Base-by-base conservation (phyloP, 208 protist genomes). In the Spongospora subterranea region DNA sequence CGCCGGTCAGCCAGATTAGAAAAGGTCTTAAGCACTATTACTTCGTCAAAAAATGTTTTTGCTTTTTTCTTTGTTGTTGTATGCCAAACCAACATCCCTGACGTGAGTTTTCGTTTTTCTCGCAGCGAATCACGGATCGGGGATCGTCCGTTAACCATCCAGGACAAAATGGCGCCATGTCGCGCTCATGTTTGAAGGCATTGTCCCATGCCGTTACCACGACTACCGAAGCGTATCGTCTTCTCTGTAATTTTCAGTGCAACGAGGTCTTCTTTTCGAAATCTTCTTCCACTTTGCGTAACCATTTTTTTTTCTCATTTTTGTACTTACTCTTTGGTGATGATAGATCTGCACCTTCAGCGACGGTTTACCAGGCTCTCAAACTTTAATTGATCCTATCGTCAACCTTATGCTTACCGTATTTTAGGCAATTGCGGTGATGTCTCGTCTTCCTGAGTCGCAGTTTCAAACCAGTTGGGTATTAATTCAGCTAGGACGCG, bases 401-500 rank as follows among this genome's bases (percentile, higher is more conserved):
- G 24, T 60, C 13, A 60, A 60, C 50, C 13, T 6, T 60, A 29
- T 60, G 6, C 50, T 24, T 60, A 60, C 24, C 6, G 13, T 6
- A 60, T 29, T 60, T 29, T 24, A 91, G 45, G 89, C 89, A 32
- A 76, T 91, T 50, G 89, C 89, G 6, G 32, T 32, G 32, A 89
- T 91, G 60, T 35, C 41, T 11, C 11, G 39, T 45, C 89, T 91
- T 32, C 45, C 45, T 24, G 50, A 50, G 38, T 20, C 24, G 6
- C 95, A 96, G 29, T 90, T 90, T 45, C 38, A 89, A 32, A 94
- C 95, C 20, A 92, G 88, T 0, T 96, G 94, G 94, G 92, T 95
- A 1, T 88, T 95, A 38, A 91, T 53, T 6, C 90, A 89, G 38
- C 88, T 96, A 20, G 95, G 89, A 0, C 92, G 91, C 17, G 92